These are phyloP conservation scores for Leccinellum rugosiceps DNA, from an alignment of 768 basidiomycete species.

Conservation along the genomic window DNA sequence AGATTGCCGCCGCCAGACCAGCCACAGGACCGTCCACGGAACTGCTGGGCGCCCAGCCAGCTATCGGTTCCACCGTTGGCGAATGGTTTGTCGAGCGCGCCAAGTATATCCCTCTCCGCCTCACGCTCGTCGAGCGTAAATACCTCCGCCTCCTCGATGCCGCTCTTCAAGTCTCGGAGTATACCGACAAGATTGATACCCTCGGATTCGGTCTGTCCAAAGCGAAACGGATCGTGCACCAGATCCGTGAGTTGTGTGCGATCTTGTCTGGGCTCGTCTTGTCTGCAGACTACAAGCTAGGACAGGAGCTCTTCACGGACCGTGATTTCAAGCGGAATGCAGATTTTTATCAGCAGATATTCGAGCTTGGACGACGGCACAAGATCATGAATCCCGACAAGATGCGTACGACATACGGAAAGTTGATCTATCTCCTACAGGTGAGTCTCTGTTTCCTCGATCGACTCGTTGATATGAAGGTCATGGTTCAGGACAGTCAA, in stretches of 20 bases:
- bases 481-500: conserved; percentile 69
- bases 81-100: conserved; percentile 86
- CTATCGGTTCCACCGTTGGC: conserved; percentile 59
- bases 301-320: conserved; percentile 82
- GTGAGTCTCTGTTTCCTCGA: conserved; percentile 34
- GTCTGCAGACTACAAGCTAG: conserved; percentile 82
- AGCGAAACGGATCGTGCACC: conserved; percentile 82
- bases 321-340: conserved; percentile 79
- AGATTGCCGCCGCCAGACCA: conserved; percentile 30
- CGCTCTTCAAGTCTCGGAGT: conserved; percentile 80
- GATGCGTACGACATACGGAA: conserved; percentile 87
- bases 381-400: conserved; percentile 94
- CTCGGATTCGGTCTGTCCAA: conserved; percentile 75
- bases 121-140: conserved; percentile 75
- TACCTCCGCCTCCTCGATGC: conserved; percentile 83
- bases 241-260: conserved; percentile 83
- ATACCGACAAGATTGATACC: conserved; percentile 88
- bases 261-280: conserved; percentile 83
- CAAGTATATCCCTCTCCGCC: conserved; percentile 76
- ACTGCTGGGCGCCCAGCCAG: conserved; percentile 54
- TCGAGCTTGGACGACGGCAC: conserved; percentile 80
- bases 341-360: conserved; percentile 75
- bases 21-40: conserved; percentile 26
- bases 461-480: not conserved
- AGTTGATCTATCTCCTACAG: conserved; percentile 80